Percentiles rank a stretch among this genome's conserved stretches.
Evolutionary conservation across 1,284 basidiomycete species (phyloP).

Genomic region (Heterobasidion irregulare): DNA sequence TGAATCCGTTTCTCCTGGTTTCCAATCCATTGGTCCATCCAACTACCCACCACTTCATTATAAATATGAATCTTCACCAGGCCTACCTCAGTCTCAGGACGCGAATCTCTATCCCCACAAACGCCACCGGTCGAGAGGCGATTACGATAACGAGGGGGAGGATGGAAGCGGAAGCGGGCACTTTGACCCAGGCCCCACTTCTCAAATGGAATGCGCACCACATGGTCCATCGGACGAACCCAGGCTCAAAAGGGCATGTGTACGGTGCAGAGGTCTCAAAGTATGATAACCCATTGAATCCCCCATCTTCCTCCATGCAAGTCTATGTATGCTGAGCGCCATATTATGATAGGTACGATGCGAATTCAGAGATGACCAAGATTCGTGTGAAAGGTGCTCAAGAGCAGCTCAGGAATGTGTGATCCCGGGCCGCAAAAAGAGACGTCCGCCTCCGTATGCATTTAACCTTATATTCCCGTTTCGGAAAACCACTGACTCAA

Average conservation of each 20-base stretch:
- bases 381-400: conserved; percentile 63
- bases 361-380: conserved; percentile 58
- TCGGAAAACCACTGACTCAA: conserved; percentile 1
- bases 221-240: conserved; percentile 1
- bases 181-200: conserved; percentile 1
- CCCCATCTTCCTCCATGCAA: background rate
- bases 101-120: conserved; percentile 2
- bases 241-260: conserved; percentile 33
- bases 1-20: background rate
- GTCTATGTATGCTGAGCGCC: background rate
- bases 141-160: conserved; percentile 32
- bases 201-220: conserved; percentile 2
- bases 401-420: conserved; percentile 61
- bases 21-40: background rate
- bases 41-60: background rate
- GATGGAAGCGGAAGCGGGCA: conserved; percentile 20
- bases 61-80: background rate
- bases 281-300: conserved; percentile 19
- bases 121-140: conserved; percentile 30
- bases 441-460: conserved; percentile 66
- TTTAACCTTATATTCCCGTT: background rate
- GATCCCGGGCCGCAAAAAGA: conserved; percentile 69
- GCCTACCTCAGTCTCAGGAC: background rate
- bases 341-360: conserved; percentile 44
- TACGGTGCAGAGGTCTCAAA: conserved; percentile 69